These are phyloP conservation scores for Taxillus chinensis DNA, from an alignment of 164 flowering plant genomes.

Conservation along the genomic window DNA sequence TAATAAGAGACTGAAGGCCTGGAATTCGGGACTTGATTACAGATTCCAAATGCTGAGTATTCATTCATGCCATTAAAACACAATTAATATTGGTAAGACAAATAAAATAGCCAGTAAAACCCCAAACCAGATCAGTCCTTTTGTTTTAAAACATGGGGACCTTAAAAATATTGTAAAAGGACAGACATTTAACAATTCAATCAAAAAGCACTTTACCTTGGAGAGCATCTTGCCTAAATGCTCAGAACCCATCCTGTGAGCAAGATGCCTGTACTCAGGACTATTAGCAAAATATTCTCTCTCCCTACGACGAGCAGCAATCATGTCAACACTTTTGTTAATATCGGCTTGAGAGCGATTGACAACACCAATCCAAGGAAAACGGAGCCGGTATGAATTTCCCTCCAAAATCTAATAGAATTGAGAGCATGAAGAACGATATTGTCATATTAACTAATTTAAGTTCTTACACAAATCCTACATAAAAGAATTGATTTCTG, in stretches of 20 bases:
- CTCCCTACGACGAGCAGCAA: constrained; percentile 81
- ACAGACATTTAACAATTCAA: not conserved
- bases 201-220: constrained; percentile 28
- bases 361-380: constrained; percentile 84
- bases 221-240: constrained; percentile 77
- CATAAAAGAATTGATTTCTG: not conserved
- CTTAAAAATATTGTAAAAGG: not conserved
- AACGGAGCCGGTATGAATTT: constrained; percentile 54
- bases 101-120: not conserved
- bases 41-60: constrained; percentile 63
- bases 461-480: not conserved
- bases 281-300: constrained; percentile 58
- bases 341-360: constrained; percentile 85
- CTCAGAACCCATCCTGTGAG: constrained; percentile 78
- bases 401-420: constrained; percentile 58
- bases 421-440: not conserved
- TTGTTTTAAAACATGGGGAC: not conserved
- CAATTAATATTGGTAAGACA: not conserved
- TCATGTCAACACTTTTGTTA: constrained; percentile 84
- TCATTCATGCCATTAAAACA: not conserved
- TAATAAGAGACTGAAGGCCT: constrained; percentile 70
- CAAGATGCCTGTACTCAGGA: constrained; percentile 78
- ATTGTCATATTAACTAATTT: not conserved
- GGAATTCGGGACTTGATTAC: constrained; percentile 81
- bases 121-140: too few species aligned